phyloP scores from a whole-genome alignment of 179 eudicot species.

The Vitellaria paradoxa region DNA sequence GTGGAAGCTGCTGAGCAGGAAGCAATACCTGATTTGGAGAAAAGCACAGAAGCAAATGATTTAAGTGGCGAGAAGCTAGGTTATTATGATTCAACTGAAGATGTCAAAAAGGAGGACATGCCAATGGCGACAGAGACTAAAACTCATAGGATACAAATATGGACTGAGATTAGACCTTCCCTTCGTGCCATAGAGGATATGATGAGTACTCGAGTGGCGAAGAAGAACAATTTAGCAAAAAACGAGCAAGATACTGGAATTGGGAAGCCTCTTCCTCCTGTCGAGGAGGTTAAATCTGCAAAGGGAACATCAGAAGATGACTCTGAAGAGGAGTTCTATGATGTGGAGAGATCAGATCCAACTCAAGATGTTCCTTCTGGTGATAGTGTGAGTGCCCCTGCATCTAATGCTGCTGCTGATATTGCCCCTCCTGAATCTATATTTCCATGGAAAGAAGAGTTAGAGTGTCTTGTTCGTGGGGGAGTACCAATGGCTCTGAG shows the following conservation, averaged over 20 bases:
- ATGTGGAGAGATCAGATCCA: constrained; percentile 83
- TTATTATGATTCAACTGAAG: constrained; percentile 30
- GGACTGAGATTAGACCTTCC: constrained; percentile 82
- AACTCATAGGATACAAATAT: constrained; percentile 58
- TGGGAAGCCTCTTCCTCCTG: constrained; percentile 36
- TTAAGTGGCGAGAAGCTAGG: constrained; percentile 14
- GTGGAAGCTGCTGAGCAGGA: constrained; percentile 27
- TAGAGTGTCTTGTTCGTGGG: constrained; percentile 92
- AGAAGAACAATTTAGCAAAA: constrained; percentile 36
- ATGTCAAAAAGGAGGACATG: constrained; percentile 26
- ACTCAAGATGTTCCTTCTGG: constrained; percentile 49
- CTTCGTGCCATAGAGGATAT: constrained; percentile 67
- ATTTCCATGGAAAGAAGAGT: constrained; percentile 79
- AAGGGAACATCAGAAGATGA: constrained; percentile 83
- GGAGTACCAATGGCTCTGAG: constrained; percentile 97
- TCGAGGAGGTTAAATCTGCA: constrained; percentile 51
- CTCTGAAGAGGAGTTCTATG: constrained; percentile 96
- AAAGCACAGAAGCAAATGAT: constrained; percentile 25
- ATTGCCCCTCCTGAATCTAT: constrained; percentile 31
- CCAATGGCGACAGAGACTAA: constrained; percentile 30
- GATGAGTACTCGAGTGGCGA: constrained; percentile 80
- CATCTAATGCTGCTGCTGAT: constrained; percentile 19
- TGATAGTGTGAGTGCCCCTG: constrained; percentile 38
- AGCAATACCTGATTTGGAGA: constrained; percentile 23
- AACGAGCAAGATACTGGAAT: constrained; percentile 31